phyloP scores from a whole-genome alignment of 371 early-diverging fungal genomes.

The Mucor piriformis region DNA sequence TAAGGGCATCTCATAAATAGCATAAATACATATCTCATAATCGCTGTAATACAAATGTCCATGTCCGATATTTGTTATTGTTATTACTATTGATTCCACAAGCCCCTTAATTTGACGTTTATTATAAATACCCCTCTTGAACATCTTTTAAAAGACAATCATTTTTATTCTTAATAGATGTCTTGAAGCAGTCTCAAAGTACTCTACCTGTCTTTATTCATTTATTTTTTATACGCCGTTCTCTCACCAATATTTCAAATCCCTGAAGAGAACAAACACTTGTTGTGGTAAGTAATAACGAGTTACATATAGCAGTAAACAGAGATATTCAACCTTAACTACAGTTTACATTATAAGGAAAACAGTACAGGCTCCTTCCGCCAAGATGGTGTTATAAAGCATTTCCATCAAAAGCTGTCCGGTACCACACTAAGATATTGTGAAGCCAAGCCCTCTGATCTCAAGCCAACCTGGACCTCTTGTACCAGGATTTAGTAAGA shows the following conservation, averaged over 20 bases:
- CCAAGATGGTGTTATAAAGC: constrained; percentile 12
- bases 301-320: constrained; percentile 15
- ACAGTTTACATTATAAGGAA: constrained; percentile 11
- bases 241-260: constrained; percentile 14
- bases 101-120: no score
- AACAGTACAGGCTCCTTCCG: constrained; percentile 4
- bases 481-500: constrained; percentile 13
- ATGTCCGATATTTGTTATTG: no score
- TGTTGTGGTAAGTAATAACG: constrained; percentile 18
- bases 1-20: no score
- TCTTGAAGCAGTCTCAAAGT: no score
- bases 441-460: constrained; percentile 12
- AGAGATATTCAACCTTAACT: constrained; percentile 4
- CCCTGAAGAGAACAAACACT: constrained; percentile 11
- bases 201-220: no score
- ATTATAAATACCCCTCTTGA: no score
- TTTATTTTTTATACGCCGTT: no score
- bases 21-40: no score
- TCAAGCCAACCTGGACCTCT: background rate
- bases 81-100: no score
- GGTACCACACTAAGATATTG: constrained; percentile 18
- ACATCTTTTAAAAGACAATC: no score
- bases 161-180: no score
- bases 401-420: constrained; percentile 1
- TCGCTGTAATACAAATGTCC: no score